These are phyloP conservation scores for Misopates orontium DNA, from an alignment of 257 asterid genomes.

Conservation along the genomic window DNA sequence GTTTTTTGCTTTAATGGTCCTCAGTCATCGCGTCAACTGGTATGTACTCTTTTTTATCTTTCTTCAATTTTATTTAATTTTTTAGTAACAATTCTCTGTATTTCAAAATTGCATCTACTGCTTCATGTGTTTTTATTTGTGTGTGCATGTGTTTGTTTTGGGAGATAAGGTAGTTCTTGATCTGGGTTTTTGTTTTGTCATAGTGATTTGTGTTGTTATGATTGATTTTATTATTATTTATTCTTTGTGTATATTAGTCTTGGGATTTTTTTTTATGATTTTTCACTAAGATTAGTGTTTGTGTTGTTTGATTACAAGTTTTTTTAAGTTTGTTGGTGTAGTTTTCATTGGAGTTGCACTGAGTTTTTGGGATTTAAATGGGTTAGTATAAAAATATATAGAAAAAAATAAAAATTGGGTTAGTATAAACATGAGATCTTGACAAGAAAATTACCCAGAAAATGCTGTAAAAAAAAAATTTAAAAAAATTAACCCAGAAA, in stretches of 20 bases:
- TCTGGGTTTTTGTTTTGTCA: constrained; percentile 21
- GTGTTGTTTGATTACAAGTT: no score
- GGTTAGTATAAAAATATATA: no score
- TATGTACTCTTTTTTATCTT: constrained; percentile 10
- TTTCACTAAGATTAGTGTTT: no score
- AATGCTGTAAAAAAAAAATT: no score
- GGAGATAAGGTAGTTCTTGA: constrained; percentile 17
- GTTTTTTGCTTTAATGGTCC: constrained; percentile 24
- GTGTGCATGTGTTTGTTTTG: constrained; percentile 23
- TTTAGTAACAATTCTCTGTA: constrained; percentile 5
- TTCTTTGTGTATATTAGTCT: neutral
- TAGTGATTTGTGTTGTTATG: no score
- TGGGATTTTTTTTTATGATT: no score
- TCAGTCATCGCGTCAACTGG: constrained; percentile 27
- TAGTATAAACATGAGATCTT: no score
- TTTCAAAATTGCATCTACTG: constrained; percentile 21
- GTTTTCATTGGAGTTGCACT: constrained; percentile 8
- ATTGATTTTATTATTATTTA: no score
- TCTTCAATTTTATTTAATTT: no score
- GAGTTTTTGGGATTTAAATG: neutral
- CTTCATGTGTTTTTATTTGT: constrained; percentile 18
- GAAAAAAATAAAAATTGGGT: no score
- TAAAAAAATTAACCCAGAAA: neutral
- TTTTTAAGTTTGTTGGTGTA: no score
- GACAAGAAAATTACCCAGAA: no score